phyloP scores from a whole-genome alignment of 441 rosid species.

The Theobroma grandiflorum region DNA sequence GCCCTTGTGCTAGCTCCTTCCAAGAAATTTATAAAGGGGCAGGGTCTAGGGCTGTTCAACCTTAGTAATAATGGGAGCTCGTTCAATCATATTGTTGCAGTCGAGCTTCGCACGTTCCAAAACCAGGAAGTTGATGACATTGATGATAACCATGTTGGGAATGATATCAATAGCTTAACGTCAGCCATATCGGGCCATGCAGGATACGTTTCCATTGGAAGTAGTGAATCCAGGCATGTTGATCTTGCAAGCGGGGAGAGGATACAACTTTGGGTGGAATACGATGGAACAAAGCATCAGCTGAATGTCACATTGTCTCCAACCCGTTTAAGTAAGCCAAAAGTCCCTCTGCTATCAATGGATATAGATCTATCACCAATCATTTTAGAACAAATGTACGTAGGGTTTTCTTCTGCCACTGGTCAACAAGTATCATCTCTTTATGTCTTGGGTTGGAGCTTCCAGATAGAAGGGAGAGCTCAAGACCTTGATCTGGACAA shows the following conservation, averaged over 20 bases:
- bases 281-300: slow-evolving; percentile 39
- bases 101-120: slow-evolving; percentile 35
- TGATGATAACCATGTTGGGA: slow-evolving; percentile 29
- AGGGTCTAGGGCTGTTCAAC: neutral
- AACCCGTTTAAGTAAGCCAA: slow-evolving; percentile 29
- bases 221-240: neutral
- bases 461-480: slow-evolving; percentile 36
- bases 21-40: neutral
- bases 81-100: slow-evolving; percentile 19
- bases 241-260: neutral
- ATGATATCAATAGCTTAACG: neutral
- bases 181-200: neutral
- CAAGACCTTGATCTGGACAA: slow-evolving; percentile 32
- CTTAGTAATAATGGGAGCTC: neutral
- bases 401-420: slow-evolving; percentile 48
- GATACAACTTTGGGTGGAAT: slow-evolving; percentile 39
- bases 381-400: slow-evolving; percentile 30
- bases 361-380: slow-evolving; percentile 33
- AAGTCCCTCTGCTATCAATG: slow-evolving; percentile 34
- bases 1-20: neutral
- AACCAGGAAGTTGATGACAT: slow-evolving; percentile 30
- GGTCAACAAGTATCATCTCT: slow-evolving; percentile 33
- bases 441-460: slow-evolving; percentile 53
- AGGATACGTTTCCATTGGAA: neutral
- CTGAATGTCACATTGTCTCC: slow-evolving; percentile 45